These are phyloP conservation scores for Bigelowiella natans DNA, from an alignment of 78 protist genomes.

Conservation along the genomic window DNA sequence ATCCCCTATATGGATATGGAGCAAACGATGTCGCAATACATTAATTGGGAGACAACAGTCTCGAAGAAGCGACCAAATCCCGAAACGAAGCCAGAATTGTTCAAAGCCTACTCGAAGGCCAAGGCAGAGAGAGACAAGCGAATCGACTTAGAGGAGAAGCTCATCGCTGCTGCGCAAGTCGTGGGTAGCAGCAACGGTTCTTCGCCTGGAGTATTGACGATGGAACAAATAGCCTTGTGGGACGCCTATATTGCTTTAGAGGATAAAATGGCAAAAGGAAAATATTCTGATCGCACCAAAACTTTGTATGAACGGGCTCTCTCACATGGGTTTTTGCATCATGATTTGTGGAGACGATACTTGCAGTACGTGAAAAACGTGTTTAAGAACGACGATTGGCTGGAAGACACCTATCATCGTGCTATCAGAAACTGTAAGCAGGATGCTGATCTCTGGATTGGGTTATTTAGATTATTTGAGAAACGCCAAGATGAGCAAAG, in stretches of 20 bases:
- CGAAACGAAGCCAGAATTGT: neutral
- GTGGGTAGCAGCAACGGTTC: too few relatives aligned
- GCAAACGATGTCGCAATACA: neutral
- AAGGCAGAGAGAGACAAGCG: neutral
- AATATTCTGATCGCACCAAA: neutral
- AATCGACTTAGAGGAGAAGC: neutral
- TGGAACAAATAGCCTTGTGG: neutral
- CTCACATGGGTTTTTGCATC: neutral
- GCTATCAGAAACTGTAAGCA: neutral
- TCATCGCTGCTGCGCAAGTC: neutral
- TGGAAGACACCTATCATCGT: neutral
- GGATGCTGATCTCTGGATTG: neutral
- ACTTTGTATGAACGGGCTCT: neutral
- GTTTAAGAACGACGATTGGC: neutral
- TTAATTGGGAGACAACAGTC: neutral
- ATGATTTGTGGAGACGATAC: neutral
- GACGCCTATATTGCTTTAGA: neutral
- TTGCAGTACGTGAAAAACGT: neutral
- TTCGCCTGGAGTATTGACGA: neutral
- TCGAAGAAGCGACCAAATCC: neutral
- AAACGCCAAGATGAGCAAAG: too few relatives aligned
- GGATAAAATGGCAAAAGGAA: neutral
- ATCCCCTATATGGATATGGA: neutral
- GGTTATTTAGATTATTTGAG: neutral
- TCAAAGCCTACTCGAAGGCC: neutral